Evolutionary conservation across 768 basidiomycete genomes (phyloP), one percentile per base, ranked within the genome.

Genomic region (Podaxis mareebaensis): DNA sequence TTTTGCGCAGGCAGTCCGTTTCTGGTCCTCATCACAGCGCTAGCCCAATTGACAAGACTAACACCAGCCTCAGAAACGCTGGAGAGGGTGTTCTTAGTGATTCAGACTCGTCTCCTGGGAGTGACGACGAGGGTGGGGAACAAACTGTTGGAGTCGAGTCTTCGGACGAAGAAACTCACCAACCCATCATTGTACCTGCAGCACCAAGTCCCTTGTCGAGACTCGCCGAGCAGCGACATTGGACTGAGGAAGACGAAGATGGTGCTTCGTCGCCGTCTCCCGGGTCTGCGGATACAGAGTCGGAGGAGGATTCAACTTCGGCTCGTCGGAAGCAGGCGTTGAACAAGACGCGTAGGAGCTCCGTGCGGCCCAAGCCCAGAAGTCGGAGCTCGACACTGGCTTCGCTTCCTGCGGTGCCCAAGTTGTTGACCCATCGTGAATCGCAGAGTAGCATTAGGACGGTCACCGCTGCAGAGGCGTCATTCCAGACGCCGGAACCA

Each of bases 41-140:
- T 5, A 80, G 78, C 66, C 76, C 77, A 12, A 78, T 78, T 65
- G 77, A 80, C 58, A 73, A 72, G 58, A 69, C 67, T 46, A 72
- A 68, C 20, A 66, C 74, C 10, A 90, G 83, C 63, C 74, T 85
- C 36, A 77, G 84, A 1, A 86, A 91, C 67, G 84, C 88, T 11
- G 91, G 91, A 3, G 92, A 92, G 69, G 90, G 91, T 28, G 89
- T 88, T 1, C 74, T 93, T 3, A 88, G 90, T 63, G 90, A 92
- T 68, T 92, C 90, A 0, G 91, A 92, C 74, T 90, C 90, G 1
- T 83, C 82, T 1, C 74, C 71, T 6, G 80, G 74, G 30, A 76
- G 73, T 10, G 68, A 68, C n/a, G 76, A 74, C 24, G 69, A 65
- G 57, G 74, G 64, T 56, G 74, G 67, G 39, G 74, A 73, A 42